Evolutionary conservation across 768 basidiomycete genomes (phyloP).

Genomic region (Phlebiopsis gigantea): DNA sequence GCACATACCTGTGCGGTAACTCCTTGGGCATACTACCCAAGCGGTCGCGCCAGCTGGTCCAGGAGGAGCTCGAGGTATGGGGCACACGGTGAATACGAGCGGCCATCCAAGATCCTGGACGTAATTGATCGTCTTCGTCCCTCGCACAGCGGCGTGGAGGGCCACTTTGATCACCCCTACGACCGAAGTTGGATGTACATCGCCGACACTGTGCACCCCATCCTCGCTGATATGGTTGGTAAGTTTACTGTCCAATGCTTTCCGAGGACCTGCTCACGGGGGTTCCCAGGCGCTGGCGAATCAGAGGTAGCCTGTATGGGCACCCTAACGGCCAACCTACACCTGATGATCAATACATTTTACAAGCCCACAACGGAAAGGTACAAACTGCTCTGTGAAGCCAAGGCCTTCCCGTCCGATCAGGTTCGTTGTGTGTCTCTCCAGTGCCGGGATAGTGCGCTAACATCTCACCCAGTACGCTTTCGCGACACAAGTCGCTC

Average conservation of each 20-base stretch:
- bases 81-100: slow-evolving; percentile 48
- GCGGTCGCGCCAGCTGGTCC: slow-evolving; percentile 62
- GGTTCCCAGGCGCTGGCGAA: slow-evolving; percentile 67
- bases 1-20: slow-evolving; percentile 93
- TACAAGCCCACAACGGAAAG: slow-evolving; percentile 83
- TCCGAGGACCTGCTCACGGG: background rate
- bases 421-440: slow-evolving; percentile 45
- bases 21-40: slow-evolving; percentile 84
- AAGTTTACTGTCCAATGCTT: slow-evolving; percentile 22
- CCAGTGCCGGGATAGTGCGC: background rate
- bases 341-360: slow-evolving; percentile 92
- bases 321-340: slow-evolving; percentile 91
- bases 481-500: slow-evolving; percentile 82
- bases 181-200: slow-evolving; percentile 79
- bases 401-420: slow-evolving; percentile 93
- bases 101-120: slow-evolving; percentile 11
- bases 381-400: slow-evolving; percentile 94
- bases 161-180: slow-evolving; percentile 88
- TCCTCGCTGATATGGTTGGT: slow-evolving; percentile 83
- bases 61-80: slow-evolving; percentile 87
- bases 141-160: slow-evolving; percentile 65
- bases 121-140: slow-evolving; percentile 7
- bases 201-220: slow-evolving; percentile 63
- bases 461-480: slow-evolving; percentile 63
- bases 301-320: slow-evolving; percentile 95